phyloP scores from a whole-genome alignment of 1,284 basidiomycete species.

The Jaminaea rosea region DNA sequence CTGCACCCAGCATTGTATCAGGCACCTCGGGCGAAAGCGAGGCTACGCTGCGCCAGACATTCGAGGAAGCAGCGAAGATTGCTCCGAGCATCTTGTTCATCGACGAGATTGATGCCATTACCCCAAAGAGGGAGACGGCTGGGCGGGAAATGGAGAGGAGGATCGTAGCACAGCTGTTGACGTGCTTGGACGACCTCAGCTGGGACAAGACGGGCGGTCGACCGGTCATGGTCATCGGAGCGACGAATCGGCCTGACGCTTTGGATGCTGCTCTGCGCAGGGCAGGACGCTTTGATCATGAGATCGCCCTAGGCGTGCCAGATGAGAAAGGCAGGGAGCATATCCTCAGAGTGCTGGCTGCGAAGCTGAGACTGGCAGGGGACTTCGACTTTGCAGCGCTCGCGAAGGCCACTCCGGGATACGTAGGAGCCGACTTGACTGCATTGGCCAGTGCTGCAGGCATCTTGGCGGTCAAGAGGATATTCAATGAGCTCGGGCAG shows the following conservation, averaged over 20 bases:
- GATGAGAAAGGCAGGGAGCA: slow-evolving; percentile 67
- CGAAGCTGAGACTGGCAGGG: slow-evolving; percentile 52
- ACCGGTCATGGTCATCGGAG: slow-evolving; percentile 87
- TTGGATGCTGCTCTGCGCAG: slow-evolving; percentile 83
- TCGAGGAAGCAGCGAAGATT: slow-evolving; percentile 55
- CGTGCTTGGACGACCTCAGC: slow-evolving; percentile 86
- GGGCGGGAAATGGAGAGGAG: slow-evolving; percentile 86
- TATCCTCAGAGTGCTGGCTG: slow-evolving; percentile 48
- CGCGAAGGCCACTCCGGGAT: slow-evolving; percentile 89
- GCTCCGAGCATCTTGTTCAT: slow-evolving; percentile 45
- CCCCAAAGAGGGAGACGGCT: slow-evolving; percentile 91
- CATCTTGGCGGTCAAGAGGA: slow-evolving; percentile 89
- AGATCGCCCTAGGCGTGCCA: slow-evolving; percentile 94
- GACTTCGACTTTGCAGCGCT: slow-evolving; percentile 72
- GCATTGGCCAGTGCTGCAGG: slow-evolving; percentile 87
- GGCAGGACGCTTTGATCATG: slow-evolving; percentile 91
- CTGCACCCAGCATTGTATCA: slow-evolving; percentile 86
- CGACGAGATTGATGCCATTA: slow-evolving; percentile 96
- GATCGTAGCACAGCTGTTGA: slow-evolving; percentile 92
- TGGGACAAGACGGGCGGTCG: slow-evolving; percentile 62
- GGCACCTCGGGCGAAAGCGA: slow-evolving; percentile 98
- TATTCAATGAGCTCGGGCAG: slow-evolving; percentile 68
- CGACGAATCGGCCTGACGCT: slow-evolving; percentile 89
- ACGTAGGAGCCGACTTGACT: slow-evolving; percentile 88
- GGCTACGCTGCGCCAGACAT: slow-evolving; percentile 87